A percentile compares a stretch with the other conserved stretches of the same genome.
These are phyloP conservation scores for Helotiales sp. DNA, from an alignment of 2,329 filamentous ascomycete genomes.

Conservation along the genomic window DNA sequence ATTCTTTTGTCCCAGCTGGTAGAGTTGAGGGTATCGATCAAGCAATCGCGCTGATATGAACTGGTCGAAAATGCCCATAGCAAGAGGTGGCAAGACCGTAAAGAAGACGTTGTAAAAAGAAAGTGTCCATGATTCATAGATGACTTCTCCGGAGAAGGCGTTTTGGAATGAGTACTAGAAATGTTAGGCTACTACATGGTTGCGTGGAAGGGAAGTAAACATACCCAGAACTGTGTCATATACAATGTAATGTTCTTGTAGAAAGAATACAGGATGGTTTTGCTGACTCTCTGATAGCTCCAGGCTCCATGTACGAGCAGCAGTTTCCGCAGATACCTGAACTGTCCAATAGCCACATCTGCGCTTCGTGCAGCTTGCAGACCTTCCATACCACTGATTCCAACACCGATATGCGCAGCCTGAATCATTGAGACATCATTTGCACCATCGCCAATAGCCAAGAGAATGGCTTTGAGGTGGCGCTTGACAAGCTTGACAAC, in stretches of 20 bases:
- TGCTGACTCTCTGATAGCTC: conserved; percentile 96
- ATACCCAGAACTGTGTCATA: conserved; percentile 98
- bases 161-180: conserved; percentile 92
- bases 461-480: conserved; percentile 84
- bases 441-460: conserved; percentile 95
- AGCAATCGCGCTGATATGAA: conserved; percentile 92
- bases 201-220: conserved; percentile 35
- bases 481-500: conserved; percentile 97
- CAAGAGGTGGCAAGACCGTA: conserved; percentile 89
- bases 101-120: conserved; percentile 99
- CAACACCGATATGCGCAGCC: conserved; percentile 94
- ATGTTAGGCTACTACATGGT: conserved; percentile 22
- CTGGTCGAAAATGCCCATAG: conserved; percentile 95
- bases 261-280: conserved; percentile 96
- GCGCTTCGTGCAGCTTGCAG: conserved; percentile 94
- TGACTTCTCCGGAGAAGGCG: conserved; percentile 94
- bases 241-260: conserved; percentile 99
- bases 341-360: conserved; percentile 94
- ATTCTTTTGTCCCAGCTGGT: conserved; percentile 89
- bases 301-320: conserved; percentile 93
- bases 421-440: conserved; percentile 99
- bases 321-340: conserved; percentile 90
- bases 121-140: conserved; percentile 99
- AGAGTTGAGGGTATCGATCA: conserved; percentile 94
- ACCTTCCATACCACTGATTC: conserved; percentile 96